A percentile compares a stretch with the other conserved stretches of the same genome.
These are phyloP conservation scores for Fusarium sp. DNA, from an alignment of 2,329 filamentous ascomycete species.

Conservation along the genomic window DNA sequence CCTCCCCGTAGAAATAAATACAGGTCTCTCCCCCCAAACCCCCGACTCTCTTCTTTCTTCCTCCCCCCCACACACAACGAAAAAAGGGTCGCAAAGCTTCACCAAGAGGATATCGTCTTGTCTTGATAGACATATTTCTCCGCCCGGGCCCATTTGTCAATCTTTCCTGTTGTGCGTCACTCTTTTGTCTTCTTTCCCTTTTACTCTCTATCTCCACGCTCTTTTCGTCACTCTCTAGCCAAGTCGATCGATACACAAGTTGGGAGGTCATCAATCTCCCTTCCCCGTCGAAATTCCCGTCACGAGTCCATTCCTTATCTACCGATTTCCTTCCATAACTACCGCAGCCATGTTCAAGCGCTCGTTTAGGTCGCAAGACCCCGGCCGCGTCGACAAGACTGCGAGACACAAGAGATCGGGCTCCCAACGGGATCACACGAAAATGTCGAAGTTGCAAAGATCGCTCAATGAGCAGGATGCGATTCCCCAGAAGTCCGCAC, in stretches of 20 bases:
- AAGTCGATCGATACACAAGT: conserved; percentile 47
- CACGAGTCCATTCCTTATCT: conserved; percentile 49
- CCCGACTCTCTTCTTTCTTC: conserved; percentile 38
- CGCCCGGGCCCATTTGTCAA: conserved; percentile 68
- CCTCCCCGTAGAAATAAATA: conserved; percentile 43
- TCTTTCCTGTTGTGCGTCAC: conserved; percentile 56
- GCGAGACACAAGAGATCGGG: conserved; percentile 78
- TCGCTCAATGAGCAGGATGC: conserved; percentile 74
- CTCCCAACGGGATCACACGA: conserved; percentile 77
- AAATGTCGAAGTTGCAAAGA: conserved; percentile 87
- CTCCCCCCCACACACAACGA: conserved; percentile 64
- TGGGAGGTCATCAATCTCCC: conserved; percentile 36
- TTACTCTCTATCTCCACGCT: conserved; percentile 56
- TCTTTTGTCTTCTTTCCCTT: conserved; percentile 51
- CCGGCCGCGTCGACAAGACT: conserved; percentile 84
- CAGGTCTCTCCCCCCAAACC: conserved; percentile 33
- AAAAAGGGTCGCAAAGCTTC: conserved; percentile 70
- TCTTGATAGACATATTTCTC: conserved; percentile 61
- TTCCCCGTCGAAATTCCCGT: conserved; percentile 36
- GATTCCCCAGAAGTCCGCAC: conserved; percentile 45
- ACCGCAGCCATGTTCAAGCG: conserved; percentile 86
- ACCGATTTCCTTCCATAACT: conserved; percentile 31
- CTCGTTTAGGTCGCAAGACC: conserved; percentile 84
- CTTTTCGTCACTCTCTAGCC: conserved; percentile 67
- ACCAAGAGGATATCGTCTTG: conserved; percentile 65